phyloP scores from a whole-genome alignment of 192 early-diverging fungal species.

The Backusella macrospora region DNA sequence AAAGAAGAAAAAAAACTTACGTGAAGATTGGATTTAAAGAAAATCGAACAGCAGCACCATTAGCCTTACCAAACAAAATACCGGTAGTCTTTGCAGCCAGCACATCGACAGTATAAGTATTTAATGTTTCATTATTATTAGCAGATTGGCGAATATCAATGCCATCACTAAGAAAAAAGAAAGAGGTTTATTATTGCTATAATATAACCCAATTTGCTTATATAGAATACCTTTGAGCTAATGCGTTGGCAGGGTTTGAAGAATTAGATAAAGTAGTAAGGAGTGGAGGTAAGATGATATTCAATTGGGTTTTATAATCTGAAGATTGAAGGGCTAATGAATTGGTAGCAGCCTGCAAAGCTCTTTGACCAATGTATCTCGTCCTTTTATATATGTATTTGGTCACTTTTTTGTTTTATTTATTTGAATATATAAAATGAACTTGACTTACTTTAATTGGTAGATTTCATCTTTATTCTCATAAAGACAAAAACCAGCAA shows the following conservation, averaged over 20 bases:
- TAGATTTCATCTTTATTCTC: constrained; percentile 21
- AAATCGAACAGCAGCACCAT: constrained; percentile 23
- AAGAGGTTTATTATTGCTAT: background rate
- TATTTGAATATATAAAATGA: background rate
- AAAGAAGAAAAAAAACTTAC: background rate
- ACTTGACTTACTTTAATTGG: constrained; percentile 27
- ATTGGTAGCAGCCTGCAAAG: constrained; percentile 60
- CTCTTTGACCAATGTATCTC: constrained; percentile 61
- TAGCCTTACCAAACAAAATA: constrained; percentile 16
- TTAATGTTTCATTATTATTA: constrained; percentile 15
- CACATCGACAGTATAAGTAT: constrained; percentile 12
- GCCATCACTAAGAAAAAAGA: background rate
- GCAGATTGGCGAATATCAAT: constrained; percentile 20
- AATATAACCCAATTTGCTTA: background rate
- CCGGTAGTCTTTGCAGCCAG: constrained; percentile 17
- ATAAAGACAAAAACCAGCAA: constrained; percentile 52
- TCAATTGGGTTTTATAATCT: constrained; percentile 59
- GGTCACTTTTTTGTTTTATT: too few relatives aligned
- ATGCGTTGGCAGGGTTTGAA: constrained; percentile 6
- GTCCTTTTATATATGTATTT: constrained; percentile 7
- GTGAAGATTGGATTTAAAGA: constrained; percentile 28
- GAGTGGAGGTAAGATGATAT: constrained; percentile 63
- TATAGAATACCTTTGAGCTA: constrained; percentile 16
- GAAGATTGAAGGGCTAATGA: constrained; percentile 63
- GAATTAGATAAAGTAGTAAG: constrained; percentile 13